Conservation (phyloP, 768 basidiomycete genomes). For the Chalciporus sphaerocephalus region DNA sequence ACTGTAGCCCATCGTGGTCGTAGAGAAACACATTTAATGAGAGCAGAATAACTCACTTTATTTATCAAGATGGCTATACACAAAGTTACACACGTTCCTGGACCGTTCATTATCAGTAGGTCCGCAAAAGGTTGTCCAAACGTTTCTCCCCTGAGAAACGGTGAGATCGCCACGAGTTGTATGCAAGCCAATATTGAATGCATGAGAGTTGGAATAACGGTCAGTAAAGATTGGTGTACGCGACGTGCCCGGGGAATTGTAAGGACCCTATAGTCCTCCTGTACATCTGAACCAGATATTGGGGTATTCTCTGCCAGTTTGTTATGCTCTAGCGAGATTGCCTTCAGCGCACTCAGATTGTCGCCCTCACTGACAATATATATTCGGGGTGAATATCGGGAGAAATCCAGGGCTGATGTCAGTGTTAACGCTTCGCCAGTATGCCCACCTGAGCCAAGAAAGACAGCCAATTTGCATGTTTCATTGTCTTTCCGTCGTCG, state of each 20-base stretch:
- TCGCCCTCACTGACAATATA: slow-evolving; percentile 87
- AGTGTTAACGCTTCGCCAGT: slow-evolving; percentile 82
- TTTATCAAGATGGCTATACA: slow-evolving; percentile 68
- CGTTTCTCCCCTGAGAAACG: slow-evolving; percentile 33
- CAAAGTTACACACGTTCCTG: slow-evolving; percentile 86
- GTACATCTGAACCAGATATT: slow-evolving; percentile 6
- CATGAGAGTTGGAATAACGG: slow-evolving; percentile 62
- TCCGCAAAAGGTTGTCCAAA: slow-evolving; percentile 50
- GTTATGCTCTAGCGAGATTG: slow-evolving; percentile 53
- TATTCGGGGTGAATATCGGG: slow-evolving; percentile 67
- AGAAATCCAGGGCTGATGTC: slow-evolving; percentile 66
- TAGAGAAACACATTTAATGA: background rate
- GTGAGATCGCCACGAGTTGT: slow-evolving; percentile 54
- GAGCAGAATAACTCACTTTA: slow-evolving; percentile 46
- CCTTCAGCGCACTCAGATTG: slow-evolving; percentile 69
- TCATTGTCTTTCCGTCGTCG: slow-evolving; percentile 13
- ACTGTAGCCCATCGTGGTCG: slow-evolving; percentile 38
- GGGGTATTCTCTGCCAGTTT: slow-evolving; percentile 8
- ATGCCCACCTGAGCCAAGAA: slow-evolving; percentile 96
- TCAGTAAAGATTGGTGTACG: slow-evolving; percentile 76
- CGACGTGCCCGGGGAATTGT: slow-evolving; percentile 81
- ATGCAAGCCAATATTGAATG: slow-evolving; percentile 59
- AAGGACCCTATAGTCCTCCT: slow-evolving; percentile 45
- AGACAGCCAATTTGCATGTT: slow-evolving; percentile 65
- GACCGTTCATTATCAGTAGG: slow-evolving; percentile 85